These are phyloP conservation scores for Tilletiopsis washingtonensis DNA, from an alignment of 1,284 basidiomycete species.

Conservation along the genomic window DNA sequence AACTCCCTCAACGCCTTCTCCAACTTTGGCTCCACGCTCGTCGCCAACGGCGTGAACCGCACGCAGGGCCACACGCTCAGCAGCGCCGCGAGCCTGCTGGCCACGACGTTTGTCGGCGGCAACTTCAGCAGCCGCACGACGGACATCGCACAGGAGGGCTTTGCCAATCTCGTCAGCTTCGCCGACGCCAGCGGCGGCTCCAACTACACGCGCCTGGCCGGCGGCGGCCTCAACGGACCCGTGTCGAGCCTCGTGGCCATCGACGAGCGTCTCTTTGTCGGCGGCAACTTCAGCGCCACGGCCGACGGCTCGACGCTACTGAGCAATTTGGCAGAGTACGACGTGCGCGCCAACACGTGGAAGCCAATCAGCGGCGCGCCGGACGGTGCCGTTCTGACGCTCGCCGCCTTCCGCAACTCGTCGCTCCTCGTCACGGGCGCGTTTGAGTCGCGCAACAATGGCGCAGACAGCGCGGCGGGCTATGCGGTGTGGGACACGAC, in stretches of 20 bases:
- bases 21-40: slow-evolving; percentile 57
- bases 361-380: slow-evolving; percentile 64
- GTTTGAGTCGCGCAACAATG: slow-evolving; percentile 57
- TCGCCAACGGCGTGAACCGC: slow-evolving; percentile 43
- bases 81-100: slow-evolving; percentile 53
- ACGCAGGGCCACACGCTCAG: slow-evolving; percentile 42
- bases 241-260: slow-evolving; percentile 33
- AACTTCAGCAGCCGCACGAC: slow-evolving; percentile 54
- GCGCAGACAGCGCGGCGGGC: slow-evolving; percentile 55
- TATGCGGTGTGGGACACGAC: slow-evolving; percentile 70
- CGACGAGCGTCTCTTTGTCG: slow-evolving; percentile 61
- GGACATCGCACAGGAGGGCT: slow-evolving; percentile 10
- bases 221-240: slow-evolving; percentile 45
- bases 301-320: slow-evolving; percentile 53
- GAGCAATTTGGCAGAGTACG: slow-evolving; percentile 63
- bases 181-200: slow-evolving; percentile 53
- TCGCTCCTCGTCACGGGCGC: slow-evolving; percentile 65
- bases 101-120: slow-evolving; percentile 67
- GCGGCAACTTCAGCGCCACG: slow-evolving; percentile 74
- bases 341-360: slow-evolving; percentile 64
- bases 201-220: slow-evolving; percentile 48
- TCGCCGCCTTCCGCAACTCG: slow-evolving; percentile 55
- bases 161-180: slow-evolving; percentile 67
- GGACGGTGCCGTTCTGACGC: slow-evolving; percentile 61
- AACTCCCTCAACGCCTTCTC: slow-evolving; percentile 66